A percentile compares a stretch with the other conserved stretches of the same genome.
These are phyloP conservation scores for Trypanosoma theileri DNA, from an alignment of 208 protist species.

Conservation along the genomic window DNA sequence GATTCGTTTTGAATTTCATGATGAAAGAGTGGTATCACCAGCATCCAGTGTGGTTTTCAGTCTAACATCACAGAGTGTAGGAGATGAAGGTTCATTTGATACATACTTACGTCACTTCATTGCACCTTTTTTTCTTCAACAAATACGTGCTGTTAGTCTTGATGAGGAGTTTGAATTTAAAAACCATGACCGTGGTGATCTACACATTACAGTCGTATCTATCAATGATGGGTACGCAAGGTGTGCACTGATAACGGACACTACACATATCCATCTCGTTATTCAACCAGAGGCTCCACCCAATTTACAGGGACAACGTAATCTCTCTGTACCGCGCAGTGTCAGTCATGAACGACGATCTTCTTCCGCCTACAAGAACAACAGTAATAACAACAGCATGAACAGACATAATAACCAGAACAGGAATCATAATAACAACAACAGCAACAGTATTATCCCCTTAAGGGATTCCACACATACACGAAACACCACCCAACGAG, in stretches of 20 bases:
- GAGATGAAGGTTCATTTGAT: constrained; percentile 24
- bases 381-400: too few species aligned
- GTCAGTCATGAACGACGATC: background rate
- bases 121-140: constrained; percentile 27
- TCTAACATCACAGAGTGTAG: constrained; percentile 5
- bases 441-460: background rate
- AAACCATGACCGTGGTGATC: constrained; percentile 13
- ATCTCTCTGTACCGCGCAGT: background rate
- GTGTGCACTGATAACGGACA: constrained; percentile 17
- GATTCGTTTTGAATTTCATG: constrained; percentile 6
- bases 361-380: background rate
- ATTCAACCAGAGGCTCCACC: constrained; percentile 16
- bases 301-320: constrained; percentile 8
- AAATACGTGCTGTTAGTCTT: constrained; percentile 16
- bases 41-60: constrained; percentile 13
- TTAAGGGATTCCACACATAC: background rate
- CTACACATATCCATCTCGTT: constrained; percentile 13
- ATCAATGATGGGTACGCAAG: constrained; percentile 14
- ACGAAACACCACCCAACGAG: background rate
- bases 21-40: background rate
- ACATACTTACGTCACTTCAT: constrained; percentile 25
- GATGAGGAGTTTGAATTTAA: constrained; percentile 28
- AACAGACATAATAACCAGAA: too few species aligned
- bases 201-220: constrained; percentile 15
- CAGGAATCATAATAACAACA: background rate